Evolutionary conservation across 768 basidiomycete species (phyloP), one percentile per base, ranked within the genome.

Genomic region (Peribolospora kevripleyi): DNA sequence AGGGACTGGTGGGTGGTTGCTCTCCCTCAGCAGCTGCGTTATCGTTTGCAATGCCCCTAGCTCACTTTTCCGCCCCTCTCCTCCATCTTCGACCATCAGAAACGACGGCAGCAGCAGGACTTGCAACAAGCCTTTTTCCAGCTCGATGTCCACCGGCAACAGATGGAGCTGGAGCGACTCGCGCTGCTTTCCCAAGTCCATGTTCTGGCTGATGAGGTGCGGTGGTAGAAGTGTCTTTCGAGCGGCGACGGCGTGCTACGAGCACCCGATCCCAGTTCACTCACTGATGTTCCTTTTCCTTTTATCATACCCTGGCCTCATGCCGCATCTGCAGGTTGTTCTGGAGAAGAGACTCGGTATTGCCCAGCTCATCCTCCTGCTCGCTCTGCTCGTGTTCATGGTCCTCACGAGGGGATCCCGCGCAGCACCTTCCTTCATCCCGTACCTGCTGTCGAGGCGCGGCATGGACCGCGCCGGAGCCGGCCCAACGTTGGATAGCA

Each of bases 311-410:
- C 25, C 9, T 13, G 6, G 6, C 2, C 48, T 7, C 13, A n/a
- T 49, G 40, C 43, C 42, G 7, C 53, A 41, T 43, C 4, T 47
- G 54, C 47, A 91, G 84, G 77, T 93, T 41, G 70, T 80, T 0
- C 73, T 88, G 51, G 90, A 93, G 67, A 88, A 91, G 62, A 79
- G 86, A 2, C 75, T 93, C 0, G 81, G 87, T 3, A 77, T 93
- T 25, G 82, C 82, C 0, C 90, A 97, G 62, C 73, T 95, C 0
- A 79, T 81, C 64, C 73, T 90, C 5, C 72, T 91, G 5, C 72
- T 93, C 3, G 76, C 80, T 0, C 80, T 93, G 7, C 74, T 91
- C 14, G 71, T 87, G 9, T 87, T 93, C 65, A 82, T 91, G 68
- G 77, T 80, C 13, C 72, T 91, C 52, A 88, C 86, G 4, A 76